phyloP scores from a whole-genome alignment of 208 protist species.

The Angomonas deanei region DNA sequence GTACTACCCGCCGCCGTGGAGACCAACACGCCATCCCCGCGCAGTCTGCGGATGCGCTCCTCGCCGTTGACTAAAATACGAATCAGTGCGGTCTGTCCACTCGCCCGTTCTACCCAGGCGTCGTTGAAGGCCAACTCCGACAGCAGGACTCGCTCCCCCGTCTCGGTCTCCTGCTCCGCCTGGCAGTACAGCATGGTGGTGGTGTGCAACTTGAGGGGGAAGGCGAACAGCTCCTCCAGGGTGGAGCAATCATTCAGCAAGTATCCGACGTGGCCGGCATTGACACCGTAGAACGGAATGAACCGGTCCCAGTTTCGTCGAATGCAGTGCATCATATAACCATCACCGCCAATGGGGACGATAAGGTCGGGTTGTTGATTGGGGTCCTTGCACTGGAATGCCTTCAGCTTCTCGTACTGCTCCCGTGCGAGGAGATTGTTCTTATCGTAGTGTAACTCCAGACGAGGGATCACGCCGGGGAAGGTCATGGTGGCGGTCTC shows the following conservation, averaged over 20 bases:
- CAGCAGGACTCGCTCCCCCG: slow-evolving; percentile 58
- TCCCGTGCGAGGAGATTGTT: slow-evolving; percentile 78
- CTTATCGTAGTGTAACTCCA: slow-evolving; percentile 85
- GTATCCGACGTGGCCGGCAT: slow-evolving; percentile 86
- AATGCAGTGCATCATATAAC: slow-evolving; percentile 92
- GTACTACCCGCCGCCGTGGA: slow-evolving; percentile 86
- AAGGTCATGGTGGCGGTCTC: slow-evolving; percentile 53
- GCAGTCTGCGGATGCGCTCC: slow-evolving; percentile 72
- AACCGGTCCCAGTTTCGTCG: slow-evolving; percentile 87
- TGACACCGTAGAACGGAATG: slow-evolving; percentile 89
- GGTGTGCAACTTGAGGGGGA: slow-evolving; percentile 81
- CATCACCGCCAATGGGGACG: slow-evolving; percentile 87
- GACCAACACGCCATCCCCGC: slow-evolving; percentile 85
- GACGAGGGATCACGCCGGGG: slow-evolving; percentile 62
- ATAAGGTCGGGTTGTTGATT: slow-evolving; percentile 74
- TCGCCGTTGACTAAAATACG: slow-evolving; percentile 85
- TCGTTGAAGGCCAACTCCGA: slow-evolving; percentile 89
- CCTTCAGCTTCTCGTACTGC: slow-evolving; percentile 73
- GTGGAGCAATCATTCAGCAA: slow-evolving; percentile 79
- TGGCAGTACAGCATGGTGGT: slow-evolving; percentile 87
- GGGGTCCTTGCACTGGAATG: slow-evolving; percentile 59
- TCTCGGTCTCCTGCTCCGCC: slow-evolving; percentile 62
- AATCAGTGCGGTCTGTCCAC: slow-evolving; percentile 86
- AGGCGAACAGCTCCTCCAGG: slow-evolving; percentile 78
- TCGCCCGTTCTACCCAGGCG: slow-evolving; percentile 87